A percentile compares a stretch with the other conserved stretches of the same genome.
Evolutionary conservation across 352 stramenopile species (phyloP).

Genomic region (Lagenidium sp.): DNA sequence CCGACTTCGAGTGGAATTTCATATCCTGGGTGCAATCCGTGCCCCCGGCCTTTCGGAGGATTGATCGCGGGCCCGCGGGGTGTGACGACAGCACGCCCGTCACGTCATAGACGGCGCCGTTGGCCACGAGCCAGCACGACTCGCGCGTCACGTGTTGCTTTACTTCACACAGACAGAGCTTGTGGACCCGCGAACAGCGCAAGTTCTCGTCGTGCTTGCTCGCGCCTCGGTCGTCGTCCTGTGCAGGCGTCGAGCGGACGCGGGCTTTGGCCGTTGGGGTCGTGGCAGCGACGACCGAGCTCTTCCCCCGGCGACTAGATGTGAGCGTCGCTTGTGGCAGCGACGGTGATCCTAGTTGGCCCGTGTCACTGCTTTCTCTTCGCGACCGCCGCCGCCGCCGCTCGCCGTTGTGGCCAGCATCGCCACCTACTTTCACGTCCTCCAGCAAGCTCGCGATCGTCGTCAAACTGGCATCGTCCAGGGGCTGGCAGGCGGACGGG

Average conservation of each 20-base stretch:
- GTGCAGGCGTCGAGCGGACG: too few relatives aligned
- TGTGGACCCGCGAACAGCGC: conserved; percentile 49
- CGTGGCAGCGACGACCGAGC: not conserved
- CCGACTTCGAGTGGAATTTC: conserved; percentile 75
- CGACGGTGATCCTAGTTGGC: too few relatives aligned
- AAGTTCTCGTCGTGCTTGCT: not conserved
- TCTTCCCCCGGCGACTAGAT: conserved; percentile 11
- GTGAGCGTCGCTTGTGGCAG: conserved; percentile 3
- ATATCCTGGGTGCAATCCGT: conserved; percentile 68
- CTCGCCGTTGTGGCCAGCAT: conserved; percentile 3
- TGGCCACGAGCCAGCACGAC: conserved; percentile 95
- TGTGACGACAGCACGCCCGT: conserved; percentile 68
- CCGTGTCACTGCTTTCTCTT: too few relatives aligned
- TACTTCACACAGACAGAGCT: conserved; percentile 75
- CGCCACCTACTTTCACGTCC: too few relatives aligned
- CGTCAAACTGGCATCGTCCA: too few relatives aligned
- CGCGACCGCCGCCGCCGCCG: too few relatives aligned
- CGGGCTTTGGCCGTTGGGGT: too few relatives aligned
- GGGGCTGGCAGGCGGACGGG: conserved; percentile 27
- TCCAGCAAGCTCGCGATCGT: too few relatives aligned
- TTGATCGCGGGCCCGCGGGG: conserved; percentile 65
- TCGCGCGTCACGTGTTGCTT: conserved; percentile 81
- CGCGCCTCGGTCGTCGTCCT: too few relatives aligned
- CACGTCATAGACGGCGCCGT: conserved; percentile 78
- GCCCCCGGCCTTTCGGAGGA: conserved; percentile 73